Percentiles rank a stretch among this genome's conserved stretches.
phyloP scores from a whole-genome alignment of 2,329 filamentous ascomycete genomes.

The Apiospora saccharicola region DNA sequence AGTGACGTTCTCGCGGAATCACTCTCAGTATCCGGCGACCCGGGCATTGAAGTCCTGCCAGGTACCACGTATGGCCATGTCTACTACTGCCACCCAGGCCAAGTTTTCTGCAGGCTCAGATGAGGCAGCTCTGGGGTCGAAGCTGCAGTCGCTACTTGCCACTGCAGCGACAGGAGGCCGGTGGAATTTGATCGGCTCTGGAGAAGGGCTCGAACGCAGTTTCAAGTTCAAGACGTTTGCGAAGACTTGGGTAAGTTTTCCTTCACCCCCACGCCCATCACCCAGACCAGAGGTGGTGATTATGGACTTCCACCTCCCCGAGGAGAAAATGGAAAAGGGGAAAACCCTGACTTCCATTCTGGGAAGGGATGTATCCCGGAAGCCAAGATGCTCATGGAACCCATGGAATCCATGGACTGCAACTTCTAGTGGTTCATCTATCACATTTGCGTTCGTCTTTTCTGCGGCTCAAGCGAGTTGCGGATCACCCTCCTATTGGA shows the following conservation, averaged over 20 bases:
- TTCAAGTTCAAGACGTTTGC: slow-evolving; percentile 72
- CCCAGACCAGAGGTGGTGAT: background rate
- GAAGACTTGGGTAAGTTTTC: slow-evolving; percentile 65
- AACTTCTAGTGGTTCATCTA: background rate
- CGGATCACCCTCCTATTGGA: slow-evolving; percentile 4
- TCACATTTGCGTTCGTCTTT: background rate
- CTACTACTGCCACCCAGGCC: slow-evolving; percentile 28
- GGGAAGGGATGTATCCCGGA: too few relatives aligned
- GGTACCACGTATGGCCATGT: background rate
- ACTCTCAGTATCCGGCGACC: background rate
- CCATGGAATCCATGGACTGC: background rate
- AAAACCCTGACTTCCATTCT: background rate
- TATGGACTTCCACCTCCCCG: background rate
- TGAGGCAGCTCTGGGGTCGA: slow-evolving; percentile 43
- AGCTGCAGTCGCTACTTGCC: slow-evolving; percentile 46
- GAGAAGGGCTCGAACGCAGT: slow-evolving; percentile 63
- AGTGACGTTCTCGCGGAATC: background rate
- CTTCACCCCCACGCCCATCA: background rate
- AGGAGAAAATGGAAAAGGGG: background rate
- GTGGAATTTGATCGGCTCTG: slow-evolving; percentile 60
- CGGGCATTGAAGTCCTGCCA: background rate
- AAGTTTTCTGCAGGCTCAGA: slow-evolving; percentile 57
- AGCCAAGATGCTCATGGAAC: background rate
- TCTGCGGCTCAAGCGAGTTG: slow-evolving; percentile 14
- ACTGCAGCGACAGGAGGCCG: slow-evolving; percentile 42